Evolutionary conservation across 202 grass and related monocot genomes (phyloP).

Genomic region (Setaria italica): DNA sequence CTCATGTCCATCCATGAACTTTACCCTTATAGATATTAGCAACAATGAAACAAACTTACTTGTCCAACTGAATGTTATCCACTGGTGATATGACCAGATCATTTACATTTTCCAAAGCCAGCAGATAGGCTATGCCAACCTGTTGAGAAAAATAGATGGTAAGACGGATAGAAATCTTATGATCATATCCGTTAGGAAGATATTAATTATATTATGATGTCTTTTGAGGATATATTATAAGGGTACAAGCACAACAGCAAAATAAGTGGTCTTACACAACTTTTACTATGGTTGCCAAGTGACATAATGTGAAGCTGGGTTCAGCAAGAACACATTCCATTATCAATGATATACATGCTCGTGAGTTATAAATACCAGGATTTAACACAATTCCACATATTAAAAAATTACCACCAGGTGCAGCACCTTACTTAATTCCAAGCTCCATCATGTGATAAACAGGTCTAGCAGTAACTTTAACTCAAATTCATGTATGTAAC

Average conservation of each 20-base stretch:
- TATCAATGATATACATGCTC: neutral
- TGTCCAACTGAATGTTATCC: conserved; percentile 91
- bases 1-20: neutral
- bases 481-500: conserved; percentile 18
- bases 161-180: conserved; percentile 11
- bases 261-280: conserved; percentile 28
- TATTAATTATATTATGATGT: neutral
- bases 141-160: conserved; percentile 44
- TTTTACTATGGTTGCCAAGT: neutral
- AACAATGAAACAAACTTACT: conserved; percentile 59
- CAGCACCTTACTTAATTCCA: too few relatives aligned
- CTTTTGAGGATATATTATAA: neutral
- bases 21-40: conserved; percentile 14
- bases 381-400: too few relatives aligned
- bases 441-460: too few relatives aligned
- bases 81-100: conserved; percentile 59
- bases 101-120: conserved; percentile 90
- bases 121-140: conserved; percentile 95
- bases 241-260: neutral
- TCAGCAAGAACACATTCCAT: neutral
- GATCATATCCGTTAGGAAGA: neutral
- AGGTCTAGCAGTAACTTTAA: neutral
- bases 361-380: neutral
- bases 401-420: too few relatives aligned
- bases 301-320: conserved; percentile 5